Evolutionary conservation across 2,329 filamentous ascomycete genomes (phyloP).

Genomic region (Colletotrichum cuscutae): DNA sequence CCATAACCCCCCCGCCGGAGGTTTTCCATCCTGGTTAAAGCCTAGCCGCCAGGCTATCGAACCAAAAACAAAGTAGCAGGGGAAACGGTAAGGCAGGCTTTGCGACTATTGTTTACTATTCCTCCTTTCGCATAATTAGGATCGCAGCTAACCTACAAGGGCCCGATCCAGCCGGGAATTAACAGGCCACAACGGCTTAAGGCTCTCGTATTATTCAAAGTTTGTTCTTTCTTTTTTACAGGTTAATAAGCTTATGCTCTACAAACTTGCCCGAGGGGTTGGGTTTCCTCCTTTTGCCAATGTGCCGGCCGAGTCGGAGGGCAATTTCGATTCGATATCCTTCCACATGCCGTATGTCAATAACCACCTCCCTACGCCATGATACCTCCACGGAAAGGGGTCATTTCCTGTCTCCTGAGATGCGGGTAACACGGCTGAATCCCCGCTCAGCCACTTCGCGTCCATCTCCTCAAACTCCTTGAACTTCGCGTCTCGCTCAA

Average conservation of each 20-base stretch:
- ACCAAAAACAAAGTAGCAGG: not conserved
- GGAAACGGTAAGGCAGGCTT: not conserved
- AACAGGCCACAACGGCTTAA: not conserved
- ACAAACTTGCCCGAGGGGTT: conserved; percentile 15
- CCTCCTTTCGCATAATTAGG: not conserved
- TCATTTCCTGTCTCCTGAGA: conserved; percentile 49
- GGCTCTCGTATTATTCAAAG: not conserved
- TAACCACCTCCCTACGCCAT: conserved; percentile 52
- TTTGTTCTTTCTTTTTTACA: not conserved
- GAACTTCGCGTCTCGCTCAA: conserved; percentile 57
- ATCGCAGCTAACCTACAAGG: not conserved
- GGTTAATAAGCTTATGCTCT: not conserved
- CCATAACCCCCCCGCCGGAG: not conserved
- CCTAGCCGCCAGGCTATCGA: not conserved
- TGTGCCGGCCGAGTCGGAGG: not conserved
- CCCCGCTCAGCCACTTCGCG: conserved; percentile 40
- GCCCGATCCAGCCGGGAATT: not conserved
- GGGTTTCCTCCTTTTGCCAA: too few species aligned
- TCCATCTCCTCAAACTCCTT: conserved; percentile 44
- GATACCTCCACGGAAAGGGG: conserved; percentile 52
- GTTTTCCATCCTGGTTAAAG: not conserved
- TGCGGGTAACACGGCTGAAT: conserved; percentile 37
- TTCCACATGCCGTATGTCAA: conserved; percentile 51
- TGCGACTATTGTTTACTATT: not conserved
- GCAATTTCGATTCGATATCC: conserved; percentile 49